Percentiles rank a stretch among this genome's conserved stretches.
phyloP scores from a whole-genome alignment of 225 moss, liverwort and hornwort species.

The Pseudoscleropodium purum region DNA sequence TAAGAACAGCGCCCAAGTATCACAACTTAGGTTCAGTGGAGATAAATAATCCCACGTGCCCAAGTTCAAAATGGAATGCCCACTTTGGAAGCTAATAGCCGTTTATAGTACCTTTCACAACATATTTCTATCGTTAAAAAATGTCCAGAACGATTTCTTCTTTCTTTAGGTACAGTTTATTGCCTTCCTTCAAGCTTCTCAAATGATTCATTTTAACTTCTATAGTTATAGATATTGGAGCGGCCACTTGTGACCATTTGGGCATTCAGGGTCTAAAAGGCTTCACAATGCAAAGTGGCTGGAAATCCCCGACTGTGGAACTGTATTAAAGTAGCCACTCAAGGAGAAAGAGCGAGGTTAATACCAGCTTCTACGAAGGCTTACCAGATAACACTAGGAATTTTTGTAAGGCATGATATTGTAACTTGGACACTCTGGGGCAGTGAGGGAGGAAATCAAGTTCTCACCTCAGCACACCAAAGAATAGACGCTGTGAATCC shows the following conservation, averaged over 20 bases:
- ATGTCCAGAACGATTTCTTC: background rate
- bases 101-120: background rate
- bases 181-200: background rate
- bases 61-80: background rate
- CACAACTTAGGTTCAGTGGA: background rate
- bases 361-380: background rate
- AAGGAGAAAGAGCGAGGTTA: background rate
- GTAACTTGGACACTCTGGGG: background rate
- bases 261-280: background rate
- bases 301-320: background rate
- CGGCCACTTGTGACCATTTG: background rate
- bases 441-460: background rate
- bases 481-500: constrained; percentile 90
- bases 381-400: background rate
- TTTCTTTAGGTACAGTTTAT: background rate
- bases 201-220: background rate
- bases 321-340: background rate
- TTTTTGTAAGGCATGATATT: background rate
- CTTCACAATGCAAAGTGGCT: background rate
- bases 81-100: background rate
- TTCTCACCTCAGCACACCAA: constrained; percentile 91
- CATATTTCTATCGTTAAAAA: too few relatives aligned
- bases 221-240: background rate
- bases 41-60: background rate
- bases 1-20: background rate